A percentile compares a stretch with the other conserved stretches of the same genome.
Evolutionary conservation across 257 asterid genomes (phyloP).

Genomic region (Ballota nigra): DNA sequence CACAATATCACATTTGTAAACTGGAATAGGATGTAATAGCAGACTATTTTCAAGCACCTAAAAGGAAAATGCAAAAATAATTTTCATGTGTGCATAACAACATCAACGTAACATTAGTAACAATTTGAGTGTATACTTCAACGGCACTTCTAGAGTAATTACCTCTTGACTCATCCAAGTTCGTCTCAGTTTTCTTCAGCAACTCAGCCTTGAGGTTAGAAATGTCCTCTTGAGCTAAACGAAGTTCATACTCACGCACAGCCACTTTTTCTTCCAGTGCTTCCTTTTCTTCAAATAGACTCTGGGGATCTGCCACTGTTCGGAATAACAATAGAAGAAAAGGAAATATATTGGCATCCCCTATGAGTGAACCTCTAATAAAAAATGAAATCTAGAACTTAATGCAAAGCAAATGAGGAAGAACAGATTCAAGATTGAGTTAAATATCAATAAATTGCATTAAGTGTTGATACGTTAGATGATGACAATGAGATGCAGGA

Average conservation of each 20-base stretch:
- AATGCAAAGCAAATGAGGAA: not conserved
- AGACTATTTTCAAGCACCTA: constrained; percentile 15
- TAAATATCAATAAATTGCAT: not conserved
- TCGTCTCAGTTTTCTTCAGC: constrained; percentile 54
- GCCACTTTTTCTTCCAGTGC: constrained; percentile 87
- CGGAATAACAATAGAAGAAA: constrained; percentile 24
- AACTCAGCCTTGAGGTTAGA: constrained; percentile 67
- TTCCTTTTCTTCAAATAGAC: constrained; percentile 83
- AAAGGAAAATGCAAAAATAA: not conserved
- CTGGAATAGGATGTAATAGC: constrained; percentile 15
- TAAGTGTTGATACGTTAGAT: constrained; percentile 12
- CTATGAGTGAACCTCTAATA: constrained; percentile 4
- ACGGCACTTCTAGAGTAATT: constrained; percentile 18
- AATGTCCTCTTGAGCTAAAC: constrained; percentile 92
- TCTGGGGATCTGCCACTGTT: constrained; percentile 93
- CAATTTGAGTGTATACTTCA: constrained; percentile 7
- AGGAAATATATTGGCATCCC: not conserved
- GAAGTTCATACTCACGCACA: constrained; percentile 86
- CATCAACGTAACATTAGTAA: not conserved
- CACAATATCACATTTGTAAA: constrained; percentile 16
- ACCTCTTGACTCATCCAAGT: constrained; percentile 51
- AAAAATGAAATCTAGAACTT: constrained; percentile 12
- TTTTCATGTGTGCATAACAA: constrained; percentile 14
- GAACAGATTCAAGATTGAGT: constrained; percentile 4
- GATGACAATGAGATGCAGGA: not conserved